These are phyloP conservation scores for Azolla pinnata DNA, from an alignment of 75 land plant species.

Conservation along the genomic window DNA sequence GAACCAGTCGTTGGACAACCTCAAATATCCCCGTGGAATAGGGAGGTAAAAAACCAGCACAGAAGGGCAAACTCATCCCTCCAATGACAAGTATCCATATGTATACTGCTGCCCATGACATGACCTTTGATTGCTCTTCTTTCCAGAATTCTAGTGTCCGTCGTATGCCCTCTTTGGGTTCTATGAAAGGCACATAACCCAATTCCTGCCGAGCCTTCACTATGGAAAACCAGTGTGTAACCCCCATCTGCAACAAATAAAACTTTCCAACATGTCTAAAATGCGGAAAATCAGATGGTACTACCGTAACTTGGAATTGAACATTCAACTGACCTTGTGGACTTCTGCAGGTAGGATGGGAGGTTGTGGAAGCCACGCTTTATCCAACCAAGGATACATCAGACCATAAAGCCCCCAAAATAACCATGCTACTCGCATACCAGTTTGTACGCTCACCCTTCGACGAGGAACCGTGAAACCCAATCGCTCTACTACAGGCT, in stretches of 20 bases:
- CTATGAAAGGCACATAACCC: constrained; percentile 72
- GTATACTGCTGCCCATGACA: constrained; percentile 47
- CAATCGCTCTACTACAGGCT: constrained; percentile 48
- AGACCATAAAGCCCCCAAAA: constrained; percentile 46
- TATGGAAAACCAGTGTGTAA: constrained; percentile 80
- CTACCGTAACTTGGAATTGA: no score
- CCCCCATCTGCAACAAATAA: constrained; percentile 51
- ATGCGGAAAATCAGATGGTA: background rate
- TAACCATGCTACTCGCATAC: constrained; percentile 42
- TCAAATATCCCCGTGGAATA: constrained; percentile 42
- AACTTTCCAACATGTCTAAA: background rate
- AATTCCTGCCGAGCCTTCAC: constrained; percentile 77
- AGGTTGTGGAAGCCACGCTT: constrained; percentile 77
- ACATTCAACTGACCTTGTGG: constrained; percentile 78
- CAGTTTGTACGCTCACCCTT: constrained; percentile 40
- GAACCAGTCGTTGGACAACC: constrained; percentile 22
- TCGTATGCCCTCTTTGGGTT: constrained; percentile 59
- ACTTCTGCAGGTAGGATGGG: constrained; percentile 86
- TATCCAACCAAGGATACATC: constrained; percentile 65
- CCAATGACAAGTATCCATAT: constrained; percentile 29
- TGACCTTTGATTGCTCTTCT: constrained; percentile 38
- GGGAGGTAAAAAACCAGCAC: constrained; percentile 54
- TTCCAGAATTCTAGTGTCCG: constrained; percentile 70
- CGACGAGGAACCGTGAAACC: constrained; percentile 51
- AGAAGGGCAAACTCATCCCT: constrained; percentile 42